Percentiles rank a stretch among this genome's conserved stretches.
phyloP scores from a whole-genome alignment of 176 grass and related monocot genomes.

The Triticum urartu region DNA sequence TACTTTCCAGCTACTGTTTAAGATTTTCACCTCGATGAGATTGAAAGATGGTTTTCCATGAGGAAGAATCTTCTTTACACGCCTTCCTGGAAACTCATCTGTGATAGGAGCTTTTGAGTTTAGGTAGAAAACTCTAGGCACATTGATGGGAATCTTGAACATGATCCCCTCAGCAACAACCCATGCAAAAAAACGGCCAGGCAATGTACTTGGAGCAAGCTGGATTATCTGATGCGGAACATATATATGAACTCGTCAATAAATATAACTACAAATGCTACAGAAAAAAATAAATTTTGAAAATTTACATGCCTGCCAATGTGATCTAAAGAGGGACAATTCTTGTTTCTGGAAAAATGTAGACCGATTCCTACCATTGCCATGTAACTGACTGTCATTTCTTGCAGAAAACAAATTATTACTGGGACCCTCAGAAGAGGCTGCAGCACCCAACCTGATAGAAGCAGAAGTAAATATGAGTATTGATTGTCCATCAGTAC shows the following conservation, averaged over 20 bases:
- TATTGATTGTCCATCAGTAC: conserved; percentile 7
- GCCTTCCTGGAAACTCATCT: conserved; percentile 88
- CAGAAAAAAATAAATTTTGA: background rate
- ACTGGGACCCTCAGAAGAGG: conserved; percentile 33
- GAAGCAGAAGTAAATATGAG: conserved; percentile 33
- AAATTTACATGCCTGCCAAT: conserved; percentile 75
- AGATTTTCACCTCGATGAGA: conserved; percentile 81
- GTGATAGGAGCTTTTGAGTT: conserved; percentile 79
- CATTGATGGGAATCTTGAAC: conserved; percentile 82
- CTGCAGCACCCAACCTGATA: conserved; percentile 61
- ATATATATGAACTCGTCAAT: conserved; percentile 31
- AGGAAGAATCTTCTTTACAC: conserved; percentile 96
- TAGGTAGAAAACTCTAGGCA: conserved; percentile 82
- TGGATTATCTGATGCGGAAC: conserved; percentile 82
- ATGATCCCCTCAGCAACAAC: conserved; percentile 85
- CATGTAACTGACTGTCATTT: conserved; percentile 41
- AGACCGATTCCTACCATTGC: conserved; percentile 39
- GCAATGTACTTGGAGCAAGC: conserved; percentile 57
- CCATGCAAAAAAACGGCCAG: conserved; percentile 82
- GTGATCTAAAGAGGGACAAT: conserved; percentile 73
- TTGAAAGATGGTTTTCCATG: conserved; percentile 82
- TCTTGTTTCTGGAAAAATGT: conserved; percentile 88
- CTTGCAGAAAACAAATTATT: conserved; percentile 40
- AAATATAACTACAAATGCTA: conserved; percentile 6
- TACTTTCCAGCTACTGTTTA: conserved; percentile 30